Evolutionary conservation across 2,329 filamentous ascomycete genomes (phyloP).

Genomic region (Penicillium sp.): DNA sequence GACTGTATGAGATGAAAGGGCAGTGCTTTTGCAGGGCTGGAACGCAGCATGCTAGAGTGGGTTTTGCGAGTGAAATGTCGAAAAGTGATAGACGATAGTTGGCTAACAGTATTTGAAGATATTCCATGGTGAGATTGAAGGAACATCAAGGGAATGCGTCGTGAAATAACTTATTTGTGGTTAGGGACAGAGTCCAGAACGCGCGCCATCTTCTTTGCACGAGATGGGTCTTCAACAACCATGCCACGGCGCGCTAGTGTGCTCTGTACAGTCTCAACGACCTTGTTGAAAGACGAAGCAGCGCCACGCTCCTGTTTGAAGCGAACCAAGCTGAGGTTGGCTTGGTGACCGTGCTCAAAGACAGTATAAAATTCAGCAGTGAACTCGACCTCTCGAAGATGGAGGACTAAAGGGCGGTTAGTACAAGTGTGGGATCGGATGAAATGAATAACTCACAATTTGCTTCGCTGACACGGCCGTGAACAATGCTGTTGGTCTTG

Average conservation of each 20-base stretch:
- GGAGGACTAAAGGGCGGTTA: constrained; percentile 50
- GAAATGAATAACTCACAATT: constrained; percentile 59
- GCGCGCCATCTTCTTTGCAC: constrained; percentile 58
- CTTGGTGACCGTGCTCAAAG: constrained; percentile 71
- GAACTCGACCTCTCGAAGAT: constrained; percentile 80
- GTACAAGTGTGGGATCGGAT: constrained; percentile 1
- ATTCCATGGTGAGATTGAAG: background rate
- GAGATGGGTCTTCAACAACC: constrained; percentile 59
- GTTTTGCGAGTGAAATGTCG: background rate
- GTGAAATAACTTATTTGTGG: constrained; percentile 1
- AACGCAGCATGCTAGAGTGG: constrained; percentile 12
- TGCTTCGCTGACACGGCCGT: constrained; percentile 62
- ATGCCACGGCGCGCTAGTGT: constrained; percentile 58
- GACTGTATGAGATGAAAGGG: constrained; percentile 5
- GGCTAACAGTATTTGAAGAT: background rate
- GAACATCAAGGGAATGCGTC: background rate
- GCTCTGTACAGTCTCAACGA: constrained; percentile 65
- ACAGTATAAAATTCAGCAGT: constrained; percentile 80
- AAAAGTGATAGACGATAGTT: background rate
- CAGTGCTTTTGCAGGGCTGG: constrained; percentile 15
- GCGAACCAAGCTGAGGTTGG: constrained; percentile 67
- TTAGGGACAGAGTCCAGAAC: constrained; percentile 27
- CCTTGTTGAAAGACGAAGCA: constrained; percentile 75
- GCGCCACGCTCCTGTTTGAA: constrained; percentile 89
- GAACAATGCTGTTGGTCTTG: constrained; percentile 68